Base-by-base conservation (phyloP, 1,284 basidiomycete genomes). In the Cerrena zonata region DNA sequence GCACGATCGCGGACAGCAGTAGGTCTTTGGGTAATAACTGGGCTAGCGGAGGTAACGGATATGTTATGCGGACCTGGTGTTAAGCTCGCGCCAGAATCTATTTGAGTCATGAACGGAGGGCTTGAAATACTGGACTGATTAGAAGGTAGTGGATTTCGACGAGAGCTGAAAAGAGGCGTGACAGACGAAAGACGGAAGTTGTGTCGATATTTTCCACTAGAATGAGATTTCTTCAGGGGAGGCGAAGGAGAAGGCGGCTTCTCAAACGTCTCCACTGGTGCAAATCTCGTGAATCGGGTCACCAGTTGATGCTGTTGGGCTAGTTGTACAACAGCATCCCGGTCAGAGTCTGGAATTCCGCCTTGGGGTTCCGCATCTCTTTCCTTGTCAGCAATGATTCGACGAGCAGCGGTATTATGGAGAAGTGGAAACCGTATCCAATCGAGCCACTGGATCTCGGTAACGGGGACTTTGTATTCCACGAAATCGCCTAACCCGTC, bases 351-450 rank as follows among this genome's bases (percentile, higher is more conserved):
- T 25, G 25, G 53, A 27, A 10, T 39, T 2, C 11, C 4, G 15
- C 2, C 25, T 25, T 12, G 4, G 3, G n/a, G 21, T 7, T 13
- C 5, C 4, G 18, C 42, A 22, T n/a, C n/a, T 10, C 48, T 42
- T 21, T 53, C 41, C 23, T 53, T 15, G 15, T 57, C 49, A 25
- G 45, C 46, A 25, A 57, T 53, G 15, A 57, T 46, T 10, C 51
- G 48, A 13, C 53, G 51, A 13, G 56, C 56, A 1, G 56, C 53
- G 18, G 53, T 48, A 18, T 53, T 57, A 38, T 57, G 53, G 23
- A 55, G 25, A 5, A 57, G 47, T 12, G 46, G 53, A 4, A 23
- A 21, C 30, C 51, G 45, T 23, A 49, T 21, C n/a, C 21, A n/a
- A 13, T 53, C 45, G 15, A 34, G 27, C 36, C 52, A 51, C 30